These are phyloP conservation scores for Corinectria fuckeliana DNA, from an alignment of 2,329 filamentous ascomycete species.

Conservation along the genomic window DNA sequence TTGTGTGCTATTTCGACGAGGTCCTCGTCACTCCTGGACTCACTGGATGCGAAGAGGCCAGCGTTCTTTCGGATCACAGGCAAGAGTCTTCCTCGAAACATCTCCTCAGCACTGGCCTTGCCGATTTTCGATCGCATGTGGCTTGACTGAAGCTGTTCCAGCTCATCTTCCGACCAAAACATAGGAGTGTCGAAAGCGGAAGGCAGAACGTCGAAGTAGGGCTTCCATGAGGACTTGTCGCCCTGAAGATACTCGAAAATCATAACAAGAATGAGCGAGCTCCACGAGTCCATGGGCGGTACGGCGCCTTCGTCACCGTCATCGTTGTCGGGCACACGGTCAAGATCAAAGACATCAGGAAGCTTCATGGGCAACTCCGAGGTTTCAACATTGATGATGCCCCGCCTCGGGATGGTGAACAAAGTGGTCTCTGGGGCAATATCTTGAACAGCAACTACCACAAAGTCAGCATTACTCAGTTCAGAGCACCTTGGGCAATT, in stretches of 20 bases:
- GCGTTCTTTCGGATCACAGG: conserved; percentile 56
- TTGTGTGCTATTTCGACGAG: conserved; percentile 68
- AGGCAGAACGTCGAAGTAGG: conserved; percentile 80
- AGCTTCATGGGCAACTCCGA: conserved; percentile 69
- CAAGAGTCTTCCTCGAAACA: conserved; percentile 65
- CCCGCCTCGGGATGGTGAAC: conserved; percentile 77
- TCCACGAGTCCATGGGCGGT: conserved; percentile 59
- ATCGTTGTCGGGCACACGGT: conserved; percentile 42
- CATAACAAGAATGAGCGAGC: conserved; percentile 75
- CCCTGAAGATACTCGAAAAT: conserved; percentile 74
- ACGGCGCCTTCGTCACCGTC: conserved; percentile 46
- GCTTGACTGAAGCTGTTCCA: conserved; percentile 77
- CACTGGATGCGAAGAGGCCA: conserved; percentile 50
- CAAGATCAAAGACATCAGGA: conserved; percentile 57
- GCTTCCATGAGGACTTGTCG: conserved; percentile 71
- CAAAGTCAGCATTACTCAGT: conserved; percentile 42
- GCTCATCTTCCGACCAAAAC: conserved; percentile 80
- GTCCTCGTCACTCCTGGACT: conserved; percentile 49
- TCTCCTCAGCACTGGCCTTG: conserved; percentile 71
- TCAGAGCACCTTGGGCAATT: no score
- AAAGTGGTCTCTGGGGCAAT: conserved; percentile 78
- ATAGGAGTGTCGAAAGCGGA: conserved; percentile 80
- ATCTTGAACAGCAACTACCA: conserved; percentile 77
- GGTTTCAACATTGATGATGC: conserved; percentile 75
- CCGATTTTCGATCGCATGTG: conserved; percentile 80